Evolutionary conservation across 371 early-diverging fungal genomes (phyloP).

Genomic region (Antonospora locustae): DNA sequence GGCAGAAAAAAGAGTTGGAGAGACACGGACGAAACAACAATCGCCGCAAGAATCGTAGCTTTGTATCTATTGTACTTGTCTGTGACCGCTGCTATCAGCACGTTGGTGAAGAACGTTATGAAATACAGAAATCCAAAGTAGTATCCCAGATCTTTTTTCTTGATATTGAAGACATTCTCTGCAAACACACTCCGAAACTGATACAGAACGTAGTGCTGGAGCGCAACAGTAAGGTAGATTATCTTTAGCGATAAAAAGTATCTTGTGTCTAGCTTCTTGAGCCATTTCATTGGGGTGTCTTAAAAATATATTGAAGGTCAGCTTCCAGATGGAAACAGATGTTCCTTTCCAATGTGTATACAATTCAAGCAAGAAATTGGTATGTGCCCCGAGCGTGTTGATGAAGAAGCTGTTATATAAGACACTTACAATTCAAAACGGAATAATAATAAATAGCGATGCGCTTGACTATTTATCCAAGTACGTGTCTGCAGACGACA

Average conservation of each 20-base stretch:
- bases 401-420: constrained; percentile 30
- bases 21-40: constrained; percentile 10
- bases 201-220: constrained; percentile 36
- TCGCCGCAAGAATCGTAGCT: constrained; percentile 13
- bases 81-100: constrained; percentile 24
- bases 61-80: constrained; percentile 31
- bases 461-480: constrained; percentile 16
- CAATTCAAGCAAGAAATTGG: too few relatives aligned
- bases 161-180: not conserved
- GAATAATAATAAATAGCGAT: constrained; percentile 21
- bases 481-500: not conserved
- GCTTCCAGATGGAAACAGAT: too few relatives aligned
- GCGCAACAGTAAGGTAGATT: constrained; percentile 23
- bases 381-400: too few relatives aligned
- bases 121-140: constrained; percentile 1
- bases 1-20: constrained; percentile 26
- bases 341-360: too few relatives aligned
- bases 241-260: constrained; percentile 24
- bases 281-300: too few relatives aligned
- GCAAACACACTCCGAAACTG: constrained; percentile 21
- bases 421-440: constrained; percentile 26
- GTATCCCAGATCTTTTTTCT: not conserved
- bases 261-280: not conserved
- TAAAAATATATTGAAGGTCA: too few relatives aligned
- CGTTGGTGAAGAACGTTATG: constrained; percentile 33